Evolutionary conservation across 129 eudicot species (phyloP).

Genomic region (Pittosporum tobira): DNA sequence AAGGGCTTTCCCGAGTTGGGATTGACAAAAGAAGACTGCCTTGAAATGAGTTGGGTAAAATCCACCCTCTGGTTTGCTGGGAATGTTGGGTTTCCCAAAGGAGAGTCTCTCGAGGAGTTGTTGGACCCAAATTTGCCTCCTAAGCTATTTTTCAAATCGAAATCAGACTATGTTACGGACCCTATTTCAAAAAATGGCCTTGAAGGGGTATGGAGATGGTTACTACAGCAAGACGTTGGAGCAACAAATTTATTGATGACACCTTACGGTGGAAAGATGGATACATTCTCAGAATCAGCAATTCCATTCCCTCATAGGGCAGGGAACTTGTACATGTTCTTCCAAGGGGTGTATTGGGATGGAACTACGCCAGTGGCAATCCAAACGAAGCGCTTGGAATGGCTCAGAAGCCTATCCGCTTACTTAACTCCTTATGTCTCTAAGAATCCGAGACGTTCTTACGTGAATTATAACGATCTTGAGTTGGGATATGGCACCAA

Average conservation of each 20-base stretch:
- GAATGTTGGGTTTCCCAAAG: too few relatives aligned
- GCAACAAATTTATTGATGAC: constrained; percentile 31
- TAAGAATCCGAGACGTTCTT: constrained; percentile 33
- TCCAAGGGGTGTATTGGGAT: constrained; percentile 40
- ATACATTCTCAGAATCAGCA: constrained; percentile 28
- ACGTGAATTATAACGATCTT: constrained; percentile 43
- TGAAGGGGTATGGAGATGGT: constrained; percentile 20
- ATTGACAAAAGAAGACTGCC: too few relatives aligned
- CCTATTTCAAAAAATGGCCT: constrained; percentile 34
- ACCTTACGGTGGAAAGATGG: constrained; percentile 55
- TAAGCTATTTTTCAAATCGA: constrained; percentile 46
- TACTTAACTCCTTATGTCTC: constrained; percentile 33
- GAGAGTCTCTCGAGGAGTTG: constrained; percentile 19
- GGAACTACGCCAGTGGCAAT: constrained; percentile 20
- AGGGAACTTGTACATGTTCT: constrained; percentile 41
- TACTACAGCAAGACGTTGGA: constrained; percentile 17
- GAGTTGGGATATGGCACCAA: constrained; percentile 37
- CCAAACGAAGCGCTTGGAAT: constrained; percentile 21
- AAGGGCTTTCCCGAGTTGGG: constrained; percentile 40
- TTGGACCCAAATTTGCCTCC: constrained; percentile 24
- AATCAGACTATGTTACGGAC: constrained; percentile 38
- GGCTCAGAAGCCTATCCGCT: constrained; percentile 28
- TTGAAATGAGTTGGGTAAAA: constrained; percentile 57
- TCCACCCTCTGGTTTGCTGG: too few relatives aligned
- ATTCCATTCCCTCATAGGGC: constrained; percentile 50